These are phyloP conservation scores for Cucumis hystrix DNA, from an alignment of 306 rosid genomes.

Conservation along the genomic window DNA sequence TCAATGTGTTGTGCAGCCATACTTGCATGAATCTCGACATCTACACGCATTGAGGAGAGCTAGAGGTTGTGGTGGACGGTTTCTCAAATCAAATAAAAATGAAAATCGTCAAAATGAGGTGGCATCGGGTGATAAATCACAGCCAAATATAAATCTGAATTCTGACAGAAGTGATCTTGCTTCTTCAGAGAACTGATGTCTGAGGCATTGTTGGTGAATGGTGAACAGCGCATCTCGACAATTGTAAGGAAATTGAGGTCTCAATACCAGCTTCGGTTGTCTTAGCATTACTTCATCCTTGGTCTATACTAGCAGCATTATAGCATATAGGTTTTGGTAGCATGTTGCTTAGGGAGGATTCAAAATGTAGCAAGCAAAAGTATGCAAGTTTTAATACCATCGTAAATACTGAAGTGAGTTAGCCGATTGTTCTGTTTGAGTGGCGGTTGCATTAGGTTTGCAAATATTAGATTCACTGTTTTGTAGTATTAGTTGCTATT, in stretches of 20 bases:
- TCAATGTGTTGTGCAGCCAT: constrained; percentile 50
- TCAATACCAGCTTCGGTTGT: constrained; percentile 18
- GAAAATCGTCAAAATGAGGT: constrained; percentile 43
- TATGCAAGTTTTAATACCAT: constrained; percentile 7
- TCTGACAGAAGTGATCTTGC: constrained; percentile 45
- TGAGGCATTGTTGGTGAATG: constrained; percentile 9
- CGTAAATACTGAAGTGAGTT: constrained; percentile 9
- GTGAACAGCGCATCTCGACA: constrained; percentile 5
- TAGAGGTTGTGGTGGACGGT: constrained; percentile 90
- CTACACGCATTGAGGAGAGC: constrained; percentile 76
- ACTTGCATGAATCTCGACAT: constrained; percentile 90
- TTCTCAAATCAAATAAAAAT: constrained; percentile 66
- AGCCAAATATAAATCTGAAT: constrained; percentile 45
- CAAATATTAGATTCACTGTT: constrained; percentile 21
- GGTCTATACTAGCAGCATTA: constrained; percentile 24
- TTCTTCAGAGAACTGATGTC: constrained; percentile 38
- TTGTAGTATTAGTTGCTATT: constrained; percentile 11
- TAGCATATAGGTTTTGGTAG: constrained; percentile 48
- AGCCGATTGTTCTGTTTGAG: constrained; percentile 24
- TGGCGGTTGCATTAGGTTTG: constrained; percentile 25
- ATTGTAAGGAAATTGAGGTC: constrained; percentile 14
- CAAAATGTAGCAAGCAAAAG: constrained; percentile 24
- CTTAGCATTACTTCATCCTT: constrained; percentile 21
- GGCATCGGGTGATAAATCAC: constrained; percentile 38
- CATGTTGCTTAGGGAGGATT: constrained; percentile 37